These are phyloP conservation scores for Aspergillus ustus DNA, from an alignment of 2,329 filamentous ascomycete genomes.

Conservation along the genomic window DNA sequence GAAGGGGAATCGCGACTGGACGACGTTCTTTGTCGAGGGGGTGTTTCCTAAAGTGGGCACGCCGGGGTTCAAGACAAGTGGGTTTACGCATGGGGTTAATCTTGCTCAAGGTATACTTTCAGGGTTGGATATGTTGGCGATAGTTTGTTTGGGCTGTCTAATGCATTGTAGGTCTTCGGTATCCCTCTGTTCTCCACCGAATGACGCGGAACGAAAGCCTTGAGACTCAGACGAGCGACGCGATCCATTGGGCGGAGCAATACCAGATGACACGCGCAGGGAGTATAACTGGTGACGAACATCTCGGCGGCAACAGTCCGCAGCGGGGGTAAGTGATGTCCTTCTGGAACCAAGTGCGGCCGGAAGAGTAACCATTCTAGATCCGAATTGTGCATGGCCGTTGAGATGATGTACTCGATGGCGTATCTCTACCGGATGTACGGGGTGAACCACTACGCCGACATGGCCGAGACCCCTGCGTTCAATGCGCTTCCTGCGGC, in stretches of 20 bases:
- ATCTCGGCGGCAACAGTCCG: conserved; percentile 51
- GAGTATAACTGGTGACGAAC: conserved; percentile 56
- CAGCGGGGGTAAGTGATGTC: conserved; percentile 34
- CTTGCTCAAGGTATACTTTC: conserved; percentile 52
- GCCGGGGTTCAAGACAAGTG: conserved; percentile 35
- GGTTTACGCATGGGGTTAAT: conserved; percentile 54
- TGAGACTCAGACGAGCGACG: conserved; percentile 45
- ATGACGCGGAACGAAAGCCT: conserved; percentile 52
- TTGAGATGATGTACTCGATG: conserved; percentile 58
- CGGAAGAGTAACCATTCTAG: not conserved
- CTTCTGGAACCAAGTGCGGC: too few species aligned
- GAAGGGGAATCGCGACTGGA: conserved; percentile 32
- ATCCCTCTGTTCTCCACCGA: conserved; percentile 46
- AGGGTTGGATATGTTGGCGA: too few species aligned
- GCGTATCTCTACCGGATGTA: conserved; percentile 56
- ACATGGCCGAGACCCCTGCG: conserved; percentile 56
- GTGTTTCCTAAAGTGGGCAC: conserved; percentile 43
- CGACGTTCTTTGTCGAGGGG: conserved; percentile 44
- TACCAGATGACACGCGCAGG: conserved; percentile 57
- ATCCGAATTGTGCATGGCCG: conserved; percentile 56
- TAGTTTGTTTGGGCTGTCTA: too few species aligned
- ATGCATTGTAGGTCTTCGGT: conserved; percentile 52
- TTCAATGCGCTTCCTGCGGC: conserved; percentile 62
- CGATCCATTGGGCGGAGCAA: conserved; percentile 53
- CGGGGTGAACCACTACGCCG: conserved; percentile 54